These are phyloP conservation scores for Scenedesmus sp. DNA, from an alignment of 163 green algal genomes.

Conservation along the genomic window DNA sequence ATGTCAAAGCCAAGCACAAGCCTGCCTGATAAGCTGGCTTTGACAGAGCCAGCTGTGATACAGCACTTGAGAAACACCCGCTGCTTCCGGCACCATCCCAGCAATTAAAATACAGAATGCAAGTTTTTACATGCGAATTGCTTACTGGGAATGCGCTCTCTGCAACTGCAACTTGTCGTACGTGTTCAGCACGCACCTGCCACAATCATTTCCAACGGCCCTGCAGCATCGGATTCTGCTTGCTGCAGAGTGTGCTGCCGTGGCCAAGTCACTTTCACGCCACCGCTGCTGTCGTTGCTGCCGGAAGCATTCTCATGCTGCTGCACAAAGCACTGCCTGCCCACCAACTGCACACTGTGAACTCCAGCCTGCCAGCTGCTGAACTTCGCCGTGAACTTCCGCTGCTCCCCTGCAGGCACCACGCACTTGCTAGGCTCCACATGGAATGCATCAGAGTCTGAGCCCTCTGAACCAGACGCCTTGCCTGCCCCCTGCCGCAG, in stretches of 20 bases:
- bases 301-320: background rate
- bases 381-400: conserved; percentile 32
- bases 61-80: too few relatives aligned
- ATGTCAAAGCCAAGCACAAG: too few relatives aligned
- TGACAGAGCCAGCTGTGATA: too few relatives aligned
- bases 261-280: background rate
- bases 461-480: background rate
- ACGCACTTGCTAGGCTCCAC: conserved; percentile 4
- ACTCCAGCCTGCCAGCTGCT: background rate
- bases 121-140: too few relatives aligned
- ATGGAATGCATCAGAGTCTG: background rate
- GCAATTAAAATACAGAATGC: too few relatives aligned
- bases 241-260: background rate
- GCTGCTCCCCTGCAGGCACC: conserved; percentile 20
- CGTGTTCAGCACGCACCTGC: too few relatives aligned
- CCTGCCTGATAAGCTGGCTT: too few relatives aligned
- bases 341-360: conserved; percentile 12
- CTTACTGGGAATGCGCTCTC: too few relatives aligned
- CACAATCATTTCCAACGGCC: background rate
- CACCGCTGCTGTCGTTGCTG: background rate
- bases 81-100: too few relatives aligned
- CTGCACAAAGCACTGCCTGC: conserved; percentile 16
- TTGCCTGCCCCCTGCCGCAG: background rate
- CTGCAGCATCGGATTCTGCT: conserved; percentile 11
- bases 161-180: too few relatives aligned